phyloP scores from a whole-genome alignment of 495 filamentous ascomycete species.

The Penicillium atrosanguineum region DNA sequence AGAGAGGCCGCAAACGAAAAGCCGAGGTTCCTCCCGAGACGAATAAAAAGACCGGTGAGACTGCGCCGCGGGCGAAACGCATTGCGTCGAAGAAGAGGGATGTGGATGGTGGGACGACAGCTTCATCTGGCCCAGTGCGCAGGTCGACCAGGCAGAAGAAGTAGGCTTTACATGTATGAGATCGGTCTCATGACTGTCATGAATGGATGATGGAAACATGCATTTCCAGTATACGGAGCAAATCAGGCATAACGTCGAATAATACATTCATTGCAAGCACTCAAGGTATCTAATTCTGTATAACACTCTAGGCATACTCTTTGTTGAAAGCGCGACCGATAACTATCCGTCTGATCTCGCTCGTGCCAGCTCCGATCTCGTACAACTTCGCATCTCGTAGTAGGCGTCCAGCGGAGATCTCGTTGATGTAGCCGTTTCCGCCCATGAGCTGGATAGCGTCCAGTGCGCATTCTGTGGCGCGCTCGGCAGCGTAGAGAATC shows the following conservation, averaged over 20 bases:
- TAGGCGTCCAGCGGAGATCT: conserved; percentile 84
- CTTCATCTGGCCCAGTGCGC: conserved; percentile 27
- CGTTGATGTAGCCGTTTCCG: conserved; percentile 94
- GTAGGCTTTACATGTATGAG: conserved; percentile 4
- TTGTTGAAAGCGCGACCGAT: conserved; percentile 94
- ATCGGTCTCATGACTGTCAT: neutral
- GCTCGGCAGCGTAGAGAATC: conserved; percentile 91
- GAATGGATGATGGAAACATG: neutral
- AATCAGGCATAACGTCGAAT: neutral
- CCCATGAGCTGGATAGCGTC: conserved; percentile 95
- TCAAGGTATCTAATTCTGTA: neutral
- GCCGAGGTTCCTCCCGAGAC: conserved; percentile 25
- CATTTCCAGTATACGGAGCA: neutral
- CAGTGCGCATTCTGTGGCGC: conserved; percentile 82
- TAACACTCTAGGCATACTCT: conserved; percentile 59
- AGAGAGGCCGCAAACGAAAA: conserved; percentile 38
- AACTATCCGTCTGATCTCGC: conserved; percentile 90
- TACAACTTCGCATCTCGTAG: conserved; percentile 88
- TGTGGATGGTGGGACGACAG: conserved; percentile 7
- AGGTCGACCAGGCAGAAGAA: conserved; percentile 36
- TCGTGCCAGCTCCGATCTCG: conserved; percentile 96
- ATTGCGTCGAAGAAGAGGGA: conserved; percentile 24
- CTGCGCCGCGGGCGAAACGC: conserved; percentile 27
- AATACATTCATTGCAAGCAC: conserved; percentile 2
- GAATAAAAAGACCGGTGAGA: conserved; percentile 7